These are phyloP conservation scores for Torulaspora maleeae DNA, from an alignment of 805 yeast genomes.

Conservation along the genomic window DNA sequence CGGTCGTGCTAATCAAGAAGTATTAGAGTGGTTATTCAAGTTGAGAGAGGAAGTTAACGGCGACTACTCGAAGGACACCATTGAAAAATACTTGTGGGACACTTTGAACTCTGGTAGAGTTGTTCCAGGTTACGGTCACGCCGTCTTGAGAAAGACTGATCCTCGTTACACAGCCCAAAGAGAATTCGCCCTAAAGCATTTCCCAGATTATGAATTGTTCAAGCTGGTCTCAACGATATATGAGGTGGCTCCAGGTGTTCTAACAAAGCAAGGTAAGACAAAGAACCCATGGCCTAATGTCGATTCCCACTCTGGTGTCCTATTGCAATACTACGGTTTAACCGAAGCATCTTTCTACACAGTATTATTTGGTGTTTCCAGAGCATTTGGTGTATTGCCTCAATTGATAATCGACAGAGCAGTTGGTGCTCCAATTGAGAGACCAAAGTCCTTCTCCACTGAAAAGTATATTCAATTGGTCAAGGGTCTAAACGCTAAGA, in stretches of 20 bases:
- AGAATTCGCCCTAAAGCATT: slow-evolving; percentile 69
- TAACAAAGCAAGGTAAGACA: slow-evolving; percentile 82
- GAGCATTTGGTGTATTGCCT: slow-evolving; percentile 83
- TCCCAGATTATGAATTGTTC: slow-evolving; percentile 77
- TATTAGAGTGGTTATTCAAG: slow-evolving; percentile 71
- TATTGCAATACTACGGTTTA: slow-evolving; percentile 80
- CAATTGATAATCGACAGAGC: slow-evolving; percentile 84
- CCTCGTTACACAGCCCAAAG: slow-evolving; percentile 85
- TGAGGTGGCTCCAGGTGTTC: slow-evolving; percentile 77
- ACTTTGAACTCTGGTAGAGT: slow-evolving; percentile 78
- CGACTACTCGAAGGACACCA: slow-evolving; percentile 60
- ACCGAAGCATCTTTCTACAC: slow-evolving; percentile 81
- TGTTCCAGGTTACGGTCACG: slow-evolving; percentile 87
- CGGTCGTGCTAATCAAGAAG: slow-evolving; percentile 87
- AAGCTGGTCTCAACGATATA: slow-evolving; percentile 71
- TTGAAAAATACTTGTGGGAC: slow-evolving; percentile 74
- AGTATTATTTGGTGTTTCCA: slow-evolving; percentile 78
- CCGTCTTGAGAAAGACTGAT: slow-evolving; percentile 82
- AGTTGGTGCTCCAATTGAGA: slow-evolving; percentile 74
- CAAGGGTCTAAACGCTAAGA: slow-evolving; percentile 37
- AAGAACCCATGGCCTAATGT: slow-evolving; percentile 94
- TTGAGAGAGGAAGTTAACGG: slow-evolving; percentile 58
- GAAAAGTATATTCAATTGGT: slow-evolving; percentile 86
- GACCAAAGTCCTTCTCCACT: slow-evolving; percentile 91
- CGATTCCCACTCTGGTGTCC: slow-evolving; percentile 82